Evolutionary conservation across 805 yeast species (phyloP), one percentile per base, ranked within the genome.

Genomic region (Pichia exigua): DNA sequence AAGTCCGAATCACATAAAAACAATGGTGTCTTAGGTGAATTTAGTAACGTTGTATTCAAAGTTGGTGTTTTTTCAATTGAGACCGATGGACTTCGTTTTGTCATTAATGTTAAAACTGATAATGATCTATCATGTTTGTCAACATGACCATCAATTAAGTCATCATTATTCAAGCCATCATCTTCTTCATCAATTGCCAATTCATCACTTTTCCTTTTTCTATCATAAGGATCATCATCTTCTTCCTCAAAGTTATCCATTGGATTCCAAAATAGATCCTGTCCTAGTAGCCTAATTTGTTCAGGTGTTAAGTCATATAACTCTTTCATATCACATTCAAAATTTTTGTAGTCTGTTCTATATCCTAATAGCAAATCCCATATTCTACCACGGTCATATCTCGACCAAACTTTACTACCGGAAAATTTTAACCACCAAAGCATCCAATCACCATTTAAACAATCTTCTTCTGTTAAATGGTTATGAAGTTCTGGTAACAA

Each of bases 341-440:
- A 54, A 7, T 59, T 54, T 28, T 50, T 45, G 46, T 60, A 62
- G 46, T 67, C 63, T 12, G 73, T 72, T 59, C 91, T 75, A 82
- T 91, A 88, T 1, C 97, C 96, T 26, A 91, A 66, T 44, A 90
- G 67, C 56, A 82, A 69, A 69, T 91, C 98, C 98, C 98, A 91
- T 8, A 89, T 74, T 54, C 96, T 74, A 13, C 94, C 96, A 48
- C 97, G 70, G 66, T 89, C 96, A 53, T 74, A 75, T 55, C 85
- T 77, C 44, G 90, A 83, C 78, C 95, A 81, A 8, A 85, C 89
- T 66, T 87, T 87, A 15, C 94, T 79, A 21, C 97, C 97, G 62
- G 87, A 79, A 76, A 87, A 91, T 63, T 89, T 88, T 56, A 91
- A 73, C 97, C 97, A 91, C 96, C 96, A 91, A 41, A 88, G 76